These are phyloP conservation scores for Hyphodiscus hymeniophilus DNA, from an alignment of 495 filamentous ascomycete species.

Conservation along the genomic window DNA sequence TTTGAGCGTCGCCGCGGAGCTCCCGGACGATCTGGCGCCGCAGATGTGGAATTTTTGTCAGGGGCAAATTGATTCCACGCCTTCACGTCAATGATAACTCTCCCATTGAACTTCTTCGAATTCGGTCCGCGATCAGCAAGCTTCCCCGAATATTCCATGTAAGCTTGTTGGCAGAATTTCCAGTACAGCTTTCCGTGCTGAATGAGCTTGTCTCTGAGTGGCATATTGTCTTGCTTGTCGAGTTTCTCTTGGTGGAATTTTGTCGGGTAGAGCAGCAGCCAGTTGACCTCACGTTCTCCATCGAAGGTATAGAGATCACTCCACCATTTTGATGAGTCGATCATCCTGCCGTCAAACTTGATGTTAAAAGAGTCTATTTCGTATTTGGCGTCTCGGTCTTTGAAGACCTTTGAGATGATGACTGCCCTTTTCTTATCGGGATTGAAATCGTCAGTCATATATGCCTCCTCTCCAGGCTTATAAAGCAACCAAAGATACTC, in stretches of 20 bases:
- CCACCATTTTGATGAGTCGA: background rate
- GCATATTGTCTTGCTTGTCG: background rate
- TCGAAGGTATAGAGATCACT: conserved; percentile 1
- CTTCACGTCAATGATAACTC: background rate
- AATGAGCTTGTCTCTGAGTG: background rate
- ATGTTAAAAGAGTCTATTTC: conserved; percentile 35
- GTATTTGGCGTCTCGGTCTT: conserved; percentile 2
- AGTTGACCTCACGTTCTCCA: conserved; percentile 6
- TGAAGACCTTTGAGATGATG: background rate
- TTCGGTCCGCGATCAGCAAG: background rate
- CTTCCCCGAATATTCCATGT: background rate
- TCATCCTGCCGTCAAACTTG: background rate
- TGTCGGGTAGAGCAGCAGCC: conserved; percentile 2
- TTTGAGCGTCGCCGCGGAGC: background rate
- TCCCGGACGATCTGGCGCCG: background rate
- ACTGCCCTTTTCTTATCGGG: background rate
- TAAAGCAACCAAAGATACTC: conserved; percentile 8
- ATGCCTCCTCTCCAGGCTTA: conserved; percentile 4
- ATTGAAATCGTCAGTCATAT: background rate
- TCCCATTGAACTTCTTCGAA: background rate
- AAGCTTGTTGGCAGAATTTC: background rate
- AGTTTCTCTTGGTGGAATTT: conserved; percentile 1
- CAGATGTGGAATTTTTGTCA: background rate
- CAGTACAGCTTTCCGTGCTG: background rate
- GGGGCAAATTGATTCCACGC: background rate